Percentiles rank a stretch among this genome's conserved stretches.
Conservation (phyloP, 176 grass and related monocot genomes). For the Carex littledalei region DNA sequence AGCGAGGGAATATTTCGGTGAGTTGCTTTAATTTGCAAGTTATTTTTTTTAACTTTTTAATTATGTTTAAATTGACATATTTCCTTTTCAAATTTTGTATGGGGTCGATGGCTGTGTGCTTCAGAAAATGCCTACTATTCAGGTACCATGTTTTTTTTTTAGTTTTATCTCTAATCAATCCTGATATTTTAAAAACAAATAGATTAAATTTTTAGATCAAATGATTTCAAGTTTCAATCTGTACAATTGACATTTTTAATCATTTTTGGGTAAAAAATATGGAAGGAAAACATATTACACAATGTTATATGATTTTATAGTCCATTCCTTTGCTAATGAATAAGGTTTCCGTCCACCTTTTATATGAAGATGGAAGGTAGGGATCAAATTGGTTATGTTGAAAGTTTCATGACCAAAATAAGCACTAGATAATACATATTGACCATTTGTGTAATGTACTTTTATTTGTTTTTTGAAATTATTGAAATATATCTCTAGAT, state of each 20-base stretch:
- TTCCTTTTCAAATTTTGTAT: neutral
- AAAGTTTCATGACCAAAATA: neutral
- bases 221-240: neutral
- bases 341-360: neutral
- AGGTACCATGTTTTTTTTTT: conserved; percentile 39
- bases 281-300: neutral
- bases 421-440: neutral
- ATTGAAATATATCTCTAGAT: conserved; percentile 33
- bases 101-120: neutral
- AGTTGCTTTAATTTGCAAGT: conserved; percentile 20
- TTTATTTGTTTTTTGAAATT: neutral
- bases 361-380: neutral
- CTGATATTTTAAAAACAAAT: neutral
- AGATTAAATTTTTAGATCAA: neutral
- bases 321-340: neutral
- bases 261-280: neutral
- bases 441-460: neutral
- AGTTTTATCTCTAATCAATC: neutral
- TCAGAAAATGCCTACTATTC: conserved; percentile 99
- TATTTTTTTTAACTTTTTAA: neutral
- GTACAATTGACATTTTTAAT: neutral
- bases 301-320: neutral
- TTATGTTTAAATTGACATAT: conserved; percentile 7
- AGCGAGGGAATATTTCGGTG: conserved; percentile 85
- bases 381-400: neutral